phyloP scores from a whole-genome alignment of 2,329 filamentous ascomycete species.

The Plenodomus lindquistii region DNA sequence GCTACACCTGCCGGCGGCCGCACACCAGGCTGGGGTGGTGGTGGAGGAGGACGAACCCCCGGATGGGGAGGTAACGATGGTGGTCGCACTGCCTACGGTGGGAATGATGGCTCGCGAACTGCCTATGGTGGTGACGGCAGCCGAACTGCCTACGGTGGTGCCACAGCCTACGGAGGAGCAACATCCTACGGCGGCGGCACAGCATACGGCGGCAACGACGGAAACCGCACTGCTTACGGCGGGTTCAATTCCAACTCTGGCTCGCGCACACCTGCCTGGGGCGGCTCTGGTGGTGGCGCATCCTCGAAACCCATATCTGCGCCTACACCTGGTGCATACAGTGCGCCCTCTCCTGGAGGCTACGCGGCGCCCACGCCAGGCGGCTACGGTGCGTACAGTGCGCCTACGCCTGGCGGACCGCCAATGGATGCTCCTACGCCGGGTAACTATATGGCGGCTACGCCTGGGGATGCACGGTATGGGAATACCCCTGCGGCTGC shows the following conservation, averaged over 20 bases:
- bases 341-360: slow-evolving; percentile 41
- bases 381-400: slow-evolving; percentile 40
- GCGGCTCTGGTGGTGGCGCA: slow-evolving; percentile 52
- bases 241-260: slow-evolving; percentile 51
- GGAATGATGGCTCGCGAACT: slow-evolving; percentile 41
- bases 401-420: slow-evolving; percentile 42
- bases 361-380: slow-evolving; percentile 44
- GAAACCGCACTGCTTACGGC: slow-evolving; percentile 54
- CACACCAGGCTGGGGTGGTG: slow-evolving; percentile 50
- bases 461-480: slow-evolving; percentile 41
- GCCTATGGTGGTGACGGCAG: slow-evolving; percentile 48
- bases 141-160: slow-evolving; percentile 51
- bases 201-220: slow-evolving; percentile 42
- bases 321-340: slow-evolving; percentile 39
- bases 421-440: slow-evolving; percentile 46
- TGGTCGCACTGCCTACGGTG: slow-evolving; percentile 44
- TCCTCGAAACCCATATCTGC: slow-evolving; percentile 36
- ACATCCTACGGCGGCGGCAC: slow-evolving; percentile 70
- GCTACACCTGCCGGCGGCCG: slow-evolving; percentile 47
- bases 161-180: slow-evolving; percentile 72
- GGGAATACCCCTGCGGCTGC: slow-evolving; percentile 51
- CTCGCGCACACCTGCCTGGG: slow-evolving; percentile 58
- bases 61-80: slow-evolving; percentile 52
- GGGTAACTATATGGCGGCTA: slow-evolving; percentile 46
- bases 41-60: slow-evolving; percentile 50